Evolutionary conservation across 208 protist genomes (phyloP), one percentile per base, ranked within the genome.

Genomic region (Leishmania turanica): DNA sequence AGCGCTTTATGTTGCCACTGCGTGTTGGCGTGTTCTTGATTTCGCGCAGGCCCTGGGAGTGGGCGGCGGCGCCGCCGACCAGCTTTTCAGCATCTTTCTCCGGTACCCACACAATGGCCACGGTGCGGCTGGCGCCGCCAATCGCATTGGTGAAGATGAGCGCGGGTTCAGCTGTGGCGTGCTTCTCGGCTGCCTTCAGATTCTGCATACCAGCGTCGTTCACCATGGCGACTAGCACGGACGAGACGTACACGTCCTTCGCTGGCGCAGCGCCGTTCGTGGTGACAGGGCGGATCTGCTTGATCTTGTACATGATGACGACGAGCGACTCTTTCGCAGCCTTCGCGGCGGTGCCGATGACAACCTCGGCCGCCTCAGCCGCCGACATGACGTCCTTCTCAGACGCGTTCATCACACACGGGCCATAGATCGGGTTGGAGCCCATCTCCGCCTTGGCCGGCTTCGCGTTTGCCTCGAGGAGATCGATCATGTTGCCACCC

Each of bases 1-100:
- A 96, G 64, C 90, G 92, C 84, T 89, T 88, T 49, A 96, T 80
- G 79, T 96, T 96, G 78, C 92, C 92, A 66, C 92, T 96, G 79
- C 92, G 92, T 27, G 91, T 92, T 47, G 80, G 76, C 37, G 82
- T 86, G 81, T 96, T 96, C 80, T 85, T 91, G 64, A 95, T 85
- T 69, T 86, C 76, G 66, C 90, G 86, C 56, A 95, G 74, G 54
- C 37, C 31, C 82, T 80, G 77, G 42, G 78, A 65, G 66, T 64
- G 64, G 7, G 72, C 56, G 40, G 64, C 31, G 53, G 82, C 79
- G 17, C 80, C 86, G 73, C 84, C 79, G 60, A 86, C 66, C 54
- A 40, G 42, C 77, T 75, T 54, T 68, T 82, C 78, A 21, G 77
- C 72, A 53, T 82, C 78, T 31, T 21, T 62, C 31, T 85, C 75